Percentiles rank a stretch among this genome's conserved stretches.
These are phyloP conservation scores for Karstenula rhodostoma DNA, from an alignment of 2,329 filamentous ascomycete species.

Conservation along the genomic window DNA sequence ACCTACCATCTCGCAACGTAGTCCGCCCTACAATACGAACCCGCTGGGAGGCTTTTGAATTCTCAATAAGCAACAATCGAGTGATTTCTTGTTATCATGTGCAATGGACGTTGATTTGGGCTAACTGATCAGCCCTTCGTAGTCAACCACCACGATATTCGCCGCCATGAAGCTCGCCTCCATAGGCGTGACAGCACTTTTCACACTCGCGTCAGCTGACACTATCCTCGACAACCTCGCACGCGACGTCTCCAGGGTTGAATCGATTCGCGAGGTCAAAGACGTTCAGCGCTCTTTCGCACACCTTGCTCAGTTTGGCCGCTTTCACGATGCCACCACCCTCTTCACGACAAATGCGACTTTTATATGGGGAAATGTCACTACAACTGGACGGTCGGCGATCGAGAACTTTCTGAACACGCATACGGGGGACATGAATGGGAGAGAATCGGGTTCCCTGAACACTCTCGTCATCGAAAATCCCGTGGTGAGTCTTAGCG, in stretches of 20 bases:
- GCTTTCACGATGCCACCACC: constrained; percentile 20
- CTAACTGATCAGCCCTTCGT: neutral
- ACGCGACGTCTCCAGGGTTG: constrained; percentile 26
- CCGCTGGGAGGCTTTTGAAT: too few relatives aligned
- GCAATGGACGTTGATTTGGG: too few relatives aligned
- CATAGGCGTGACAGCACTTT: neutral
- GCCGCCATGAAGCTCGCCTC: neutral
- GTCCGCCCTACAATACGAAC: too few relatives aligned
- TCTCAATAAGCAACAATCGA: too few relatives aligned
- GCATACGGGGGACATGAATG: constrained; percentile 30
- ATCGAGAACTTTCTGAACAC: constrained; percentile 27
- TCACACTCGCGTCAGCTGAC: neutral
- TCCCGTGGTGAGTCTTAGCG: constrained; percentile 29
- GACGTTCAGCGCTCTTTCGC: constrained; percentile 30
- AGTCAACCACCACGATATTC: neutral
- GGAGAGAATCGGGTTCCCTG: constrained; percentile 25
- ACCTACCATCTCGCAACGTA: too few relatives aligned
- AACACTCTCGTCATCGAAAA: constrained; percentile 32
- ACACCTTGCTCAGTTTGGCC: constrained; percentile 30
- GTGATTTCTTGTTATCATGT: too few relatives aligned
- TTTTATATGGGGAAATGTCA: constrained; percentile 30
- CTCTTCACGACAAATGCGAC: constrained; percentile 30
- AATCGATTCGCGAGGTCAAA: constrained; percentile 37
- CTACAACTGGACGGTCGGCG: constrained; percentile 17
- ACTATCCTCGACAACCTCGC: constrained; percentile 24